These are phyloP conservation scores for Microdochium bolleyi DNA, from an alignment of 2,329 filamentous ascomycete genomes.

Conservation along the genomic window DNA sequence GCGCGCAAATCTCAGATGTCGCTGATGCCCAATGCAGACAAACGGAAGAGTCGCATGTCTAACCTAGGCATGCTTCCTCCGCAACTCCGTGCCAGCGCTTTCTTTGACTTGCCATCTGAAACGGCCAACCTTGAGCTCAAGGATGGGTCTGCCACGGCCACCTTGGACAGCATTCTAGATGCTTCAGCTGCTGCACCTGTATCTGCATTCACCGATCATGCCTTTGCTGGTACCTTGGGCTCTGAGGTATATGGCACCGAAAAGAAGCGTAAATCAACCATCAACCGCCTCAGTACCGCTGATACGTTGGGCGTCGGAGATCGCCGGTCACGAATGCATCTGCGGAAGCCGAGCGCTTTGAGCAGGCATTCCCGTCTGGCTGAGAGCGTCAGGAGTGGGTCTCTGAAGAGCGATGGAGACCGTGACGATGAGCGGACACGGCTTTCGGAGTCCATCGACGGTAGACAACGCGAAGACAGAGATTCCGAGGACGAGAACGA, in stretches of 20 bases:
- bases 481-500: conserved; percentile 14
- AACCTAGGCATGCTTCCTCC: conserved; percentile 58
- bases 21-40: conserved; percentile 19
- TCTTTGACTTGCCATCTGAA: conserved; percentile 66
- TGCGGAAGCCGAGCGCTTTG: conserved; percentile 30
- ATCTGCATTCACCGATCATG: conserved; percentile 84
- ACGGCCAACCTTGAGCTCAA: conserved; percentile 48
- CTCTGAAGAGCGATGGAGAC: conserved; percentile 2
- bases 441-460: conserved; percentile 16
- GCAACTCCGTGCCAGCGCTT: conserved; percentile 82
- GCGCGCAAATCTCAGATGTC: conserved; percentile 28
- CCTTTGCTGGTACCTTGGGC: conserved; percentile 69
- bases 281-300: conserved; percentile 14
- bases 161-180: conserved; percentile 85
- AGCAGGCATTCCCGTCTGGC: conserved; percentile 15
- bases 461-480: conserved; percentile 6
- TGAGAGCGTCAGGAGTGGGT: conserved; percentile 10
- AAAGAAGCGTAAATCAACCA: conserved; percentile 39
- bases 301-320: conserved; percentile 29
- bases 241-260: conserved; percentile 63
- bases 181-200: conserved; percentile 84
- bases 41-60: conserved; percentile 28
- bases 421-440: conserved; percentile 17
- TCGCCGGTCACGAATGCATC: conserved; percentile 39
- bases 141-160: conserved; percentile 78